A percentile compares a stretch with the other conserved stretches of the same genome.
phyloP scores from a whole-genome alignment of 2,329 filamentous ascomycete genomes.

The Trichoderma aggressivum region DNA sequence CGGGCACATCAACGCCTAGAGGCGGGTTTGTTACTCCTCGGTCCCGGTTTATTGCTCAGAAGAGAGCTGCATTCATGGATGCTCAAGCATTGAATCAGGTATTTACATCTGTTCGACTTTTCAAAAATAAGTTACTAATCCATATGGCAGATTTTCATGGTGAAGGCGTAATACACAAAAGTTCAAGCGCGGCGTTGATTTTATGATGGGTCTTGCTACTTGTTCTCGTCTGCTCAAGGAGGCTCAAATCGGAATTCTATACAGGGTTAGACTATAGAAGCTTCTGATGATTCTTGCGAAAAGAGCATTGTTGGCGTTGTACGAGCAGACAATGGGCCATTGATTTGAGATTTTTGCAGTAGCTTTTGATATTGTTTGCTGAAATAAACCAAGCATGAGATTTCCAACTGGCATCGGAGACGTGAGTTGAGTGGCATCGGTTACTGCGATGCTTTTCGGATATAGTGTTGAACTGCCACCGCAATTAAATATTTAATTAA shows the following conservation, averaged over 20 bases:
- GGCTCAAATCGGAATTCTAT: not conserved
- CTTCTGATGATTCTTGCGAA: not conserved
- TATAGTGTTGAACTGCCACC: not conserved
- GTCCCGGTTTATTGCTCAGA: conserved; percentile 82
- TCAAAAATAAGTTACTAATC: conserved; percentile 15
- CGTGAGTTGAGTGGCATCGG: not conserved
- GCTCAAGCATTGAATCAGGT: conserved; percentile 83
- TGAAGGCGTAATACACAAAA: conserved; percentile 44
- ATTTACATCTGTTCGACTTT: conserved; percentile 17
- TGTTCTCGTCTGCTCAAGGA: not conserved
- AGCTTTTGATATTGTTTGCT: not conserved
- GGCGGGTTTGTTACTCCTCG: conserved; percentile 64
- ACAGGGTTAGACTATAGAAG: not conserved
- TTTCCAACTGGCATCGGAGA: not conserved
- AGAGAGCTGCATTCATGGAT: conserved; percentile 79
- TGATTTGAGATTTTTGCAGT: not conserved
- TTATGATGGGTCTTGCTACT: not conserved
- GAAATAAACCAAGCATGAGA: not conserved
- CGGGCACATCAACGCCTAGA: conserved; percentile 49
- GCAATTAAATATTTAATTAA: not conserved
- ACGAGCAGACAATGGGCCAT: not conserved
- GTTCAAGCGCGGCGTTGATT: conserved; percentile 7
- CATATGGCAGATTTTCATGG: conserved; percentile 60
- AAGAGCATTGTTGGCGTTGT: conserved; percentile 5
- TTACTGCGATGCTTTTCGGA: not conserved